Conservation (phyloP, 495 filamentous ascomycete species). For the Penicillium canescens region DNA sequence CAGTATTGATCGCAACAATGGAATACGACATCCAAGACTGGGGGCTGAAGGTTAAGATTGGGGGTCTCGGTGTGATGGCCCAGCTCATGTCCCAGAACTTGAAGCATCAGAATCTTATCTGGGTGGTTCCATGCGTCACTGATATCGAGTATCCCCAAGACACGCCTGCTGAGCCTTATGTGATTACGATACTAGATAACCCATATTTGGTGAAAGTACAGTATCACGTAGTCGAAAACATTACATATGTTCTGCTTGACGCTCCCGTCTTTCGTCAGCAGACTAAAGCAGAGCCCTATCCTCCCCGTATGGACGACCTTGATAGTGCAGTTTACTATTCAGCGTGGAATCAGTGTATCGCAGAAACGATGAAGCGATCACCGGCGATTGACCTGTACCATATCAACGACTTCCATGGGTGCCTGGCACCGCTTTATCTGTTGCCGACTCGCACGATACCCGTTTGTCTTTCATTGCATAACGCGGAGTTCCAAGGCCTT, state of each 20-base stretch:
- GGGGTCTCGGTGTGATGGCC: slow-evolving; percentile 65
- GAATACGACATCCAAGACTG: slow-evolving; percentile 73
- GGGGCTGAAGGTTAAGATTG: slow-evolving; percentile 69
- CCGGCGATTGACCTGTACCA: slow-evolving; percentile 67
- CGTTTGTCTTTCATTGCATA: slow-evolving; percentile 59
- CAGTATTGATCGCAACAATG: slow-evolving; percentile 67
- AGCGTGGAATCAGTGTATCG: slow-evolving; percentile 69
- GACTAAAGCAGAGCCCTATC: slow-evolving; percentile 65
- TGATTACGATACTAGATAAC: slow-evolving; percentile 60
- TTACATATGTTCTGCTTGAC: slow-evolving; percentile 69
- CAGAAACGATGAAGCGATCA: slow-evolving; percentile 54
- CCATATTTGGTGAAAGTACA: slow-evolving; percentile 62
- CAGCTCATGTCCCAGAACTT: slow-evolving; percentile 69
- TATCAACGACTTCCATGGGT: slow-evolving; percentile 76
- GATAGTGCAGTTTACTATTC: slow-evolving; percentile 67
- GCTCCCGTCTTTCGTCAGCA: slow-evolving; percentile 68
- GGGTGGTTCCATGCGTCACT: slow-evolving; percentile 69
- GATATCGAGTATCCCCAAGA: slow-evolving; percentile 64
- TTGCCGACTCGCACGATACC: slow-evolving; percentile 53
- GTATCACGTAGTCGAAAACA: slow-evolving; percentile 62
- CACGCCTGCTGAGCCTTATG: slow-evolving; percentile 56
- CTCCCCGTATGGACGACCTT: slow-evolving; percentile 68
- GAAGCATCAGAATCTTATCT: slow-evolving; percentile 63
- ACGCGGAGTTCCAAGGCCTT: slow-evolving; percentile 72
- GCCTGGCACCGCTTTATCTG: slow-evolving; percentile 65